Evolutionary conservation across 2,329 filamentous ascomycete species (phyloP), one percentile per base, ranked within the genome.

Genomic region (Venturia carpophila): DNA sequence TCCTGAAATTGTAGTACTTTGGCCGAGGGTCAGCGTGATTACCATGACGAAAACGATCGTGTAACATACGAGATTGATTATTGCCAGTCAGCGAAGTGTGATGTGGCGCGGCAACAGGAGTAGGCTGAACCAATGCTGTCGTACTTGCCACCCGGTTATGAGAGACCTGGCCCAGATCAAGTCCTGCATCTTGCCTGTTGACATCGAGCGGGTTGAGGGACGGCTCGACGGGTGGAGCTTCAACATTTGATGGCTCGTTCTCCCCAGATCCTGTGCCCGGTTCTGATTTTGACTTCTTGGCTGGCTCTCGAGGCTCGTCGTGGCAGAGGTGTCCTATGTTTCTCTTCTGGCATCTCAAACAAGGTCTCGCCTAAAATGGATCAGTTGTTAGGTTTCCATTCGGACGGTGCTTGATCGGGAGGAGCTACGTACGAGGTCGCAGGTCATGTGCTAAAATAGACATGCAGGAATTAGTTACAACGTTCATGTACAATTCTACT

Each of bases 321-420:
- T 97, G 94, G 78, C 94, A 99, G 70, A 99, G 84, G 78, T 99
- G 94, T 72, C 93, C 94, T 76, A 99, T 99, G 79, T 96, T 96
- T 74, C 94, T 88, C 80, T 97, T 99, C 79, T 97, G 91, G 82
- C 94, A 99, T 79, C 94, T 86, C 72, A 91, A 93, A 84, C 94
- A 99, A 73, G 94, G 94, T 75, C 94, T 88, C 81, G 96, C 91
- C 91, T 95, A 77, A 72, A 69, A 71, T 15, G 39, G 56, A 60
- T 60, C 3, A 17, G 39, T 17, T 42, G 27, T 42, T 27, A 64
- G 45, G 64, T 41, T 47, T 52, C 30, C 42, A 27, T 27, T 34
- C 10, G 10, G 0, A 19, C n/a, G 24, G 9, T 63, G 27, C n/a
- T 37, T 24, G 47, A 49, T 27, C 34, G 24, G 62, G 60, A 47